Base-by-base conservation (phyloP, 495 filamentous ascomycete species). In the Aspergillus haitiensis region DNA sequence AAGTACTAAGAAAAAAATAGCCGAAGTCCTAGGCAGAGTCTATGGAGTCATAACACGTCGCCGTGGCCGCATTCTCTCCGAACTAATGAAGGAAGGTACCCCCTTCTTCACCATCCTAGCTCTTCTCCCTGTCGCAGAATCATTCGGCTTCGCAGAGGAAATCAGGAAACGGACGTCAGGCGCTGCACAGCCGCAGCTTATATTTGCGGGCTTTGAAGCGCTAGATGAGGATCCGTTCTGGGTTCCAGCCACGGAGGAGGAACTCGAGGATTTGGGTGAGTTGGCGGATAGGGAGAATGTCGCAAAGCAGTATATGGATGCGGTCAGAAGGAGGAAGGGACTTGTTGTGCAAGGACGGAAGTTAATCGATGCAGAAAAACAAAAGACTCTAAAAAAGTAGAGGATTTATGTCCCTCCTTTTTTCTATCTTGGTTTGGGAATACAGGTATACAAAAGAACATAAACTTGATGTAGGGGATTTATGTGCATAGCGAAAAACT, bases 331-430 rank as follows among this genome's bases (percentile, higher is more conserved):
- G 57, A 76, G 91, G 59, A 98, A 98, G 83, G 94, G 94, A 0
- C 64, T 98, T 77, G 75, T 92, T 67, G 87, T 98, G 12, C 83
- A 86, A 77, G 90, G 89, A 11, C 79, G 84, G 65, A 89, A 88
- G 79, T 78, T 91, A 70, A 90, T 97, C 65, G 87, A 92, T 83
- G 94, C 93, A 21, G 91, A 97, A 85, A 98, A 98, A 85, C 94
- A 98, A 82, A 98, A 96, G 88, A 98, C 91, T 27, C 70, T 98
- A 75, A 98, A 98, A 86, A 83, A 91, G 79, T 98, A 83, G 48
- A 40, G n/a, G 39, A 39, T 55, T 16, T 36, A 34, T 52, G 32
- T 52, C 11, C 34, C 15, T 50, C 27, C 7, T 40, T n/a, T 55
- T 21, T 50, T 50, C 11, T 27, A 27, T 27, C 3, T 27, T 27